phyloP scores from a whole-genome alignment of 139 green algal genomes.

The Chlorella sp. region DNA sequence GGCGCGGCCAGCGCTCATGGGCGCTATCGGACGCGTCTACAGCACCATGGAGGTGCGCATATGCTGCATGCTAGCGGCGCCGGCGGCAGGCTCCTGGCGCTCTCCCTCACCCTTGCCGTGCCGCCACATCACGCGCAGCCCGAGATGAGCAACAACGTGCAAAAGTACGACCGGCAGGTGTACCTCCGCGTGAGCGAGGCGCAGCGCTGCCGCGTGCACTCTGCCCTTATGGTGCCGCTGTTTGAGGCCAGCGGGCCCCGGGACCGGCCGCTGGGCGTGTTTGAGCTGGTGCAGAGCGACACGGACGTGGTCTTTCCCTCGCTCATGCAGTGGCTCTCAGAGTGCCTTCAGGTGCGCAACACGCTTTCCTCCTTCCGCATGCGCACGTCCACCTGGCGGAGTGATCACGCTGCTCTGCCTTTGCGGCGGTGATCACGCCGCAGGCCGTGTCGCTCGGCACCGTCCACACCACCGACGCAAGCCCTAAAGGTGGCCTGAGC shows the following conservation, averaged over 20 bases:
- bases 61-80: neutral
- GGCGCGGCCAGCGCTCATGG: slow-evolving; percentile 59
- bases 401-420: neutral
- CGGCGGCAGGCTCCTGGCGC: neutral
- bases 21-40: slow-evolving; percentile 55
- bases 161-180: slow-evolving; percentile 70
- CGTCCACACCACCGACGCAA: no score
- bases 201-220: slow-evolving; percentile 71
- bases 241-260: slow-evolving; percentile 12
- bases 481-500: no score
- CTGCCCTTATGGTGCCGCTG: slow-evolving; percentile 47
- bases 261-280: slow-evolving; percentile 56
- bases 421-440: no score
- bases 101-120: no score
- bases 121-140: no score
- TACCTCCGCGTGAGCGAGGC: slow-evolving; percentile 75
- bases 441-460: slow-evolving; percentile 49
- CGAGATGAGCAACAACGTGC: slow-evolving; percentile 73
- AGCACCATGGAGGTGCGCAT: slow-evolving; percentile 3
- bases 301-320: slow-evolving; percentile 53
- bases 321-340: slow-evolving; percentile 42
- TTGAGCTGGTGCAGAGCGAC: slow-evolving; percentile 72
- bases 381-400: neutral
- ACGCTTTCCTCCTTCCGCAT: neutral
- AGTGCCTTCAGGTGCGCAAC: slow-evolving; percentile 33